Evolutionary conservation across 257 asterid species (phyloP).

Genomic region (Leptodermis oblonga): DNA sequence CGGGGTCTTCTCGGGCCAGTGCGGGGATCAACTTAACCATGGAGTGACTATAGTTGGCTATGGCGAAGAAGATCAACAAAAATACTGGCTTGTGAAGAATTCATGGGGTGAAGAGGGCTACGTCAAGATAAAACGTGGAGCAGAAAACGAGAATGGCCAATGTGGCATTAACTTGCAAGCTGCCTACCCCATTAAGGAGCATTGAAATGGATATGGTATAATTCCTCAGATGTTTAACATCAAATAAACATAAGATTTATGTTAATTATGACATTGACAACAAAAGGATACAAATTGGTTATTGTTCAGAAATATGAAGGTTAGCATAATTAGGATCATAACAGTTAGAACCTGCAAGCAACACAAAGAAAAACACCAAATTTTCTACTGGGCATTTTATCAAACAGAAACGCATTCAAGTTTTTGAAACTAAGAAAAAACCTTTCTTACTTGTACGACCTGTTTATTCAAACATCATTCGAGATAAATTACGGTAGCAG

Average conservation of each 20-base stretch:
- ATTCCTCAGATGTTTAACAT: neutral
- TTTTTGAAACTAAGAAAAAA: neutral
- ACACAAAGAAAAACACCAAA: neutral
- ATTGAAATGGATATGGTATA: neutral
- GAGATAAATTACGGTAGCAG: neutral
- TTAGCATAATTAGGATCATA: neutral
- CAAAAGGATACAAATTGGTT: neutral
- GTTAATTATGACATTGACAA: neutral
- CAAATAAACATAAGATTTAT: neutral
- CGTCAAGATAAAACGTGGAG: slow-evolving; percentile 38
- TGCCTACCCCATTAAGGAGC: slow-evolving; percentile 47
- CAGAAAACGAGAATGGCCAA: slow-evolving; percentile 23
- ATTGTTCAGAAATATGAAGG: neutral
- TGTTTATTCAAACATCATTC: neutral
- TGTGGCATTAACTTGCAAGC: slow-evolving; percentile 55
- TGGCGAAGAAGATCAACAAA: slow-evolving; percentile 32
- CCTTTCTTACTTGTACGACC: too few species aligned
- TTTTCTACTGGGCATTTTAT: neutral
- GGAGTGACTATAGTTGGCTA: slow-evolving; percentile 56
- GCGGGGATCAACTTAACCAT: slow-evolving; percentile 43
- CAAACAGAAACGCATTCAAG: neutral
- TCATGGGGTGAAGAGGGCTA: slow-evolving; percentile 74
- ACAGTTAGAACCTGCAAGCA: neutral
- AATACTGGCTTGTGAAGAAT: slow-evolving; percentile 67
- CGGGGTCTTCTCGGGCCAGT: slow-evolving; percentile 46